Conservation (phyloP, 169 alveolate species). For the Cryptosporidium viatorum region DNA sequence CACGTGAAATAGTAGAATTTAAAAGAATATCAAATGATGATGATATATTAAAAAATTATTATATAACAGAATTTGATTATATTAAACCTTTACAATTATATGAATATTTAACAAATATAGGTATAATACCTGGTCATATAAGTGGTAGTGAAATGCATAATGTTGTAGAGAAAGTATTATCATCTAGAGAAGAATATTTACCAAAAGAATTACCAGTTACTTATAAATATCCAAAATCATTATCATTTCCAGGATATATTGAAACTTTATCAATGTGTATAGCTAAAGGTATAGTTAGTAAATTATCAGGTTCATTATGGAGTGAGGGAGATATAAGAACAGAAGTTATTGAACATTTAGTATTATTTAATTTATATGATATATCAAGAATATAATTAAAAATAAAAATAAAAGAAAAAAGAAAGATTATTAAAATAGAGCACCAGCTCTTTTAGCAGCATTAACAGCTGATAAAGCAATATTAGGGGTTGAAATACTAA, state of each 20-base stretch:
- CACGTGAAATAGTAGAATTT: constrained; percentile 40
- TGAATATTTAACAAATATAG: constrained; percentile 32
- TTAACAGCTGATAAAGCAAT: constrained; percentile 64
- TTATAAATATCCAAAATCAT: constrained; percentile 27
- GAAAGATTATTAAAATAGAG: constrained; percentile 42
- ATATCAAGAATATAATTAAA: not conserved
- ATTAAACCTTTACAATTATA: constrained; percentile 51
- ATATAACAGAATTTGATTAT: constrained; percentile 66
- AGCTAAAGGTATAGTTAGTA: constrained; percentile 65
- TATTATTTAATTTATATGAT: constrained; percentile 46
- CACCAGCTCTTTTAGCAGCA: constrained; percentile 73
- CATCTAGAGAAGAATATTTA: constrained; percentile 48
- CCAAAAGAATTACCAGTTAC: constrained; percentile 63
- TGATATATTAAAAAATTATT: constrained; percentile 61
- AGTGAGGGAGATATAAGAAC: constrained; percentile 73
- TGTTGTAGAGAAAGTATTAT: constrained; percentile 34
- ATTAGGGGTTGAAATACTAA: constrained; percentile 52
- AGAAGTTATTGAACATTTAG: constrained; percentile 70
- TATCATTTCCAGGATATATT: constrained; percentile 68
- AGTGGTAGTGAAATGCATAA: constrained; percentile 59
- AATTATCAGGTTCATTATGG: constrained; percentile 70
- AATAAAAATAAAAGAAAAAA: no score
- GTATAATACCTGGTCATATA: constrained; percentile 71
- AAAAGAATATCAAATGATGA: constrained; percentile 42
- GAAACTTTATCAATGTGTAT: constrained; percentile 68